A percentile compares a stretch with the other conserved stretches of the same genome.
Conservation (phyloP, 306 rosid genomes). For the Cajanus cajan region DNA sequence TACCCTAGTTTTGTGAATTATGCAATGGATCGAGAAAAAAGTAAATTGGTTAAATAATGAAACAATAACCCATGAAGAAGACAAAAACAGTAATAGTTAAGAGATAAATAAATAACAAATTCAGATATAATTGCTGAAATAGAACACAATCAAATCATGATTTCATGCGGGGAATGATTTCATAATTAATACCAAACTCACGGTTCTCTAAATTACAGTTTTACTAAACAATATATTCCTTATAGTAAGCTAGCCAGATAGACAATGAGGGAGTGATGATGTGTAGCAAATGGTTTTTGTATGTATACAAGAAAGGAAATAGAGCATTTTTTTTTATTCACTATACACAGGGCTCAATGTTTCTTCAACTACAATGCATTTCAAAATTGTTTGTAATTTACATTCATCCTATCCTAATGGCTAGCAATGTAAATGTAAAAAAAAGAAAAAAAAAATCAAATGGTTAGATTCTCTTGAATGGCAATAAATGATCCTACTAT, state of each 20-base stretch:
- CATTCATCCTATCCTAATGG: constrained; percentile 26
- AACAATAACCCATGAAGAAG: neutral
- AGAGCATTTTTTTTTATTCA: neutral
- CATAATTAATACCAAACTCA: neutral
- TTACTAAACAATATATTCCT: neutral
- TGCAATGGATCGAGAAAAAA: neutral
- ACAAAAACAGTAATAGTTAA: neutral
- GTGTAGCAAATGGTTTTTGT: neutral
- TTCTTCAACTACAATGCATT: constrained; percentile 21
- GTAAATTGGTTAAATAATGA: neutral
- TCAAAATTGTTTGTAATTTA: constrained; percentile 37
- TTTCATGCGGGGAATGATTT: neutral
- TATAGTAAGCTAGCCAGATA: neutral
- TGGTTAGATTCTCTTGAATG: constrained; percentile 89
- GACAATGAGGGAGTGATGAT: neutral
- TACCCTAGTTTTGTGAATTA: neutral
- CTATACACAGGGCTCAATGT: neutral
- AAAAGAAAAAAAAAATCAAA: constrained; percentile 38
- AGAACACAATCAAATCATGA: neutral
- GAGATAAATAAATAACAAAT: neutral
- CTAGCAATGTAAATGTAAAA: constrained; percentile 2
- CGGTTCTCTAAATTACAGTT: neutral
- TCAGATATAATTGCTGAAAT: neutral
- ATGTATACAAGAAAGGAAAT: neutral
- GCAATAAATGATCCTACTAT: constrained; percentile 84